Base-by-base conservation (phyloP, 176 grass and related monocot species). In the Musa troglodytarum region DNA sequence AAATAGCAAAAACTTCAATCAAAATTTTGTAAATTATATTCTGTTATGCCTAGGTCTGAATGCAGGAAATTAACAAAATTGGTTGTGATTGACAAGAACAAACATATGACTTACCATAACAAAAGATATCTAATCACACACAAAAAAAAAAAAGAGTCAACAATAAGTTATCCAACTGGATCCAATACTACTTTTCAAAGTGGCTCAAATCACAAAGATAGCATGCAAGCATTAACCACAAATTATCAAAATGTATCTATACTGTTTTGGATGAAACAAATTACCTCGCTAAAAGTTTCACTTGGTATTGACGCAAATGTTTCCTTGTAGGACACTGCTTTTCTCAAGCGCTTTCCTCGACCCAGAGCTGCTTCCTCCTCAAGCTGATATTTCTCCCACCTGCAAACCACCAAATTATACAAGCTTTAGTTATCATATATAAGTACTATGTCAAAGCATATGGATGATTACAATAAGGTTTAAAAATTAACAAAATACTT, bases 281-380 rank as follows among this genome's bases (percentile, higher is more conserved):
- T 50, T 86, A 99, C 95, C 95, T 99, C 91, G n/a, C 90, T 99
- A 76, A 99, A 82, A 84, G 91, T 83, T 92, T 99, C 95, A 82
- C 78, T 86, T 81, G 88, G 86, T 80, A 99, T 85, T 64, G 95
- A 57, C 58, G 95, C 75, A 50, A 99, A 94, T 67, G 95, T 94
- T 86, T 99, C 95, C 75, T 86, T 94, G 82, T 99, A 99, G 72
- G 95, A 99, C 74, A 99, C 86, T 76, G 95, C 91, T 82, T 99
- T 99, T 76, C 95, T 91, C 74, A 91, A 83, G 68, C 95, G 91
- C 77, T 99, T 99, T 72, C 95, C 95, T 68, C 95, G 88, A 69
- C 95, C 95, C 81, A 99, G 84, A 82, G 81, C 83, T 82, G 95
- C 91, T 81, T 85, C 91, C 84, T 99, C 91, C 81, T 99, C 95